Evolutionary conservation across 139 green algal species (phyloP), one percentile per base, ranked within the genome.

Genomic region (Chlorella vulgaris): DNA sequence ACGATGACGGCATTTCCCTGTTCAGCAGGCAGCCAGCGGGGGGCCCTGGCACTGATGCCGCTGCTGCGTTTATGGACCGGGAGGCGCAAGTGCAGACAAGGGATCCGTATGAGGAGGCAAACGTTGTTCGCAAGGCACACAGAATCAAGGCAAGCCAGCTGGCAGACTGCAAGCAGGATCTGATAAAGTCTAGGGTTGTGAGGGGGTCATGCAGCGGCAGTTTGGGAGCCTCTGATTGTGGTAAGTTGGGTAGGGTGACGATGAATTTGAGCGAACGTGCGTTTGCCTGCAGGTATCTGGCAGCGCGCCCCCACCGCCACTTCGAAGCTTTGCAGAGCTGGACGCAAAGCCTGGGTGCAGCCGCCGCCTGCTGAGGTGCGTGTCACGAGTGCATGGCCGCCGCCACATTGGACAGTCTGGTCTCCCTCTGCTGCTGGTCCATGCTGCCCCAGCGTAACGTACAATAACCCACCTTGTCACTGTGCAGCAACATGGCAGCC

Each of bases 61-160:
- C 77, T 63, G 70, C 73, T 2, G 71, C 74, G 13, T 84, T 81
- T 70, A 55, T 66, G 55, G 84, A 79, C 71, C 40, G 35, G 19
- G 58, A 83, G 40, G 85, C 87, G 1, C 21, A 63, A 10, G 85
- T 89, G 1, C 31, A 76, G 39, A 93, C 81, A 22, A 75, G 81
- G n/a, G 89, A 93, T 73, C 89, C 89, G 0, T 76, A 78, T 26
- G 88, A 96, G 85, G 87, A 87, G 69, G 90, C 88, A 28, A 95
- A 95, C 71, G 60, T 93, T 2, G 68, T 95, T 15, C 85, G 93
- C 47, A 97, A 96, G 69, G 74, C 67, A 33, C 77, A 91, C 33
- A 58, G 78, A 13, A 96, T 96, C 50, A 86, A 88, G 65, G 91
- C 93, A 4, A n/a, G n/a, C 70, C 90, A 8, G n/a, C n/a, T n/a